Evolutionary conservation across 345 rosid genomes (phyloP).

Genomic region (Gynandropsis gynandra): DNA sequence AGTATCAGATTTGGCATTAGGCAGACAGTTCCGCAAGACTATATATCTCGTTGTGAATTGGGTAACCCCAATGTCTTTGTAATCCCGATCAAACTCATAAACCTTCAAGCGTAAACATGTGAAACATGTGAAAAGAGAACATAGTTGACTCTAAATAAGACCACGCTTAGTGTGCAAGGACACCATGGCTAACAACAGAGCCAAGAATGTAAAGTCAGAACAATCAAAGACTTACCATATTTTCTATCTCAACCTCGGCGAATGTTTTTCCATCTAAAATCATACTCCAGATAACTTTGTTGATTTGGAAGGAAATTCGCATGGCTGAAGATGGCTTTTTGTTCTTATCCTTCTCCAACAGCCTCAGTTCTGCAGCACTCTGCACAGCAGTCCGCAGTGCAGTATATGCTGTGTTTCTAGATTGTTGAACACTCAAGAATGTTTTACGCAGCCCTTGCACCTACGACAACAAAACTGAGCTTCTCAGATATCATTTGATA

Average conservation of each 20-base stretch:
- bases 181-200: neutral
- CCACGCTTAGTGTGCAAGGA: neutral
- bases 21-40: conserved; percentile 78
- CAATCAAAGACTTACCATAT: conserved; percentile 57
- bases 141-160: neutral
- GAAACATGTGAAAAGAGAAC: neutral
- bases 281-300: conserved; percentile 93
- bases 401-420: conserved; percentile 71
- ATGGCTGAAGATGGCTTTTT: conserved; percentile 96
- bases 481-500: neutral
- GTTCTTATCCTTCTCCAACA: conserved; percentile 92
- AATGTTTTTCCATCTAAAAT: conserved; percentile 91
- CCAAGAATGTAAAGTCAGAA: conserved; percentile 5
- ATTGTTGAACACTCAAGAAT: conserved; percentile 51
- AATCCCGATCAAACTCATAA: conserved; percentile 95
- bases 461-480: conserved; percentile 30
- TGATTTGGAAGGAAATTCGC: conserved; percentile 85
- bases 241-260: conserved; percentile 97
- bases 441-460: conserved; percentile 66
- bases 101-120: conserved; percentile 38
- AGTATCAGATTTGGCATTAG: conserved; percentile 78
- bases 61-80: conserved; percentile 85
- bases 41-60: conserved; percentile 75
- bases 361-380: conserved; percentile 75
- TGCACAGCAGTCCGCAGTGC: conserved; percentile 61